A percentile compares a stretch with the other conserved stretches of the same genome.
phyloP scores from a whole-genome alignment of 805 yeast genomes.

The Yamadazyma nakazawae region DNA sequence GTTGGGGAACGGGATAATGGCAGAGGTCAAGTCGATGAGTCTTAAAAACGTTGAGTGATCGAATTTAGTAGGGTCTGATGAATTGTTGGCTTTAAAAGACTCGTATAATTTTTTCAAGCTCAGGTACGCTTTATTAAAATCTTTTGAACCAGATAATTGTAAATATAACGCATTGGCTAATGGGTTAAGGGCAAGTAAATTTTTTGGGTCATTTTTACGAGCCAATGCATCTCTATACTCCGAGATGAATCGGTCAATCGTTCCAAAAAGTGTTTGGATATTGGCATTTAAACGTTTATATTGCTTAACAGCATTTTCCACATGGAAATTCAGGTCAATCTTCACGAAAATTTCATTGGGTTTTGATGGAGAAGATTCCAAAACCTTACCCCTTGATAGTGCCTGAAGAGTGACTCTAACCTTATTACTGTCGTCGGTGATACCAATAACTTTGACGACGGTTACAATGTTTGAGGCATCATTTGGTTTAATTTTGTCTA shows the following conservation, averaged over 20 bases:
- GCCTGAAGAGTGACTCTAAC: conserved; percentile 50
- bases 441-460: conserved; percentile 45
- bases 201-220: conserved; percentile 18
- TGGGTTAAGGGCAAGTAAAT: conserved; percentile 54
- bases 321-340: conserved; percentile 21
- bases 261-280: conserved; percentile 23
- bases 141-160: conserved; percentile 50
- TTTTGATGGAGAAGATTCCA: conserved; percentile 1
- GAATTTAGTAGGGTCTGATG: conserved; percentile 15
- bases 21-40: conserved; percentile 45
- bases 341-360: conserved; percentile 26
- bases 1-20: conserved; percentile 49
- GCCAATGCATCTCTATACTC: conserved; percentile 35
- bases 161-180: conserved; percentile 54
- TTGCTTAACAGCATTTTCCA: conserved; percentile 12
- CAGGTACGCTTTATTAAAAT: conserved; percentile 43
- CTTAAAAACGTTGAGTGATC: conserved; percentile 25
- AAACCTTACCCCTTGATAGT: conserved; percentile 37
- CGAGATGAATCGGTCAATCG: conserved; percentile 38
- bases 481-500: conserved; percentile 26
- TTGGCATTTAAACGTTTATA: conserved; percentile 20
- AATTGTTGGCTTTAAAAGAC: conserved; percentile 16
- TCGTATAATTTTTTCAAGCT: conserved; percentile 36
- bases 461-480: conserved; percentile 30
- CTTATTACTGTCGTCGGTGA: conserved; percentile 41